A percentile compares a stretch with the other conserved stretches of the same genome.
Conservation (phyloP, 192 early-diverging fungal genomes). For the Umbelopsis ramanniana region DNA sequence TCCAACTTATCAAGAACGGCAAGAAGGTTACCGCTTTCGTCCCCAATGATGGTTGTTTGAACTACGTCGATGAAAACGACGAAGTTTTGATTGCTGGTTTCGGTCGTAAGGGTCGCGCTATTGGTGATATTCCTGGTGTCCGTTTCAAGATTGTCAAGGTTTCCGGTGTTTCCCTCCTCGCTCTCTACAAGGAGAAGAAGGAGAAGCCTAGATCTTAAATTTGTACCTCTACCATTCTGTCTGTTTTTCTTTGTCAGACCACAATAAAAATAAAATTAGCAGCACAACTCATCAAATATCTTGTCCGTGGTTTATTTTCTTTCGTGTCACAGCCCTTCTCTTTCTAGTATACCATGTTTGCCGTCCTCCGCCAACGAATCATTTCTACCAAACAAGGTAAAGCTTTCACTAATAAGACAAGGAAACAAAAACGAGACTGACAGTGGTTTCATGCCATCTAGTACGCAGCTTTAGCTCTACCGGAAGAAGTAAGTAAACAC, state of each 20-base stretch:
- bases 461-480: neutral
- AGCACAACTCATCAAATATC: neutral
- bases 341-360: neutral
- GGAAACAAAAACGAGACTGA: neutral
- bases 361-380: neutral
- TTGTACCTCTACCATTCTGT: conserved; percentile 3
- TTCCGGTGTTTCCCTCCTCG: conserved; percentile 95
- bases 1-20: conserved; percentile 99
- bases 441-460: neutral
- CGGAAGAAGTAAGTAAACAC: neutral
- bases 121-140: conserved; percentile 99
- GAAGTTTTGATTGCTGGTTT: conserved; percentile 99
- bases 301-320: too few species aligned
- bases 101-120: conserved; percentile 98
- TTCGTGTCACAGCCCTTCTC: neutral
- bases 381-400: neutral
- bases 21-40: conserved; percentile 99
- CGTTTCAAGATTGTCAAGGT: conserved; percentile 99
- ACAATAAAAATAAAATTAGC: neutral
- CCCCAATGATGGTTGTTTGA: conserved; percentile 99
- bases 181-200: conserved; percentile 99
- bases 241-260: conserved; percentile 3
- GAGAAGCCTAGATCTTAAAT: conserved; percentile 94
- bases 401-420: too few species aligned
- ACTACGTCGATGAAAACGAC: conserved; percentile 99